phyloP scores from a whole-genome alignment of 163 green algal genomes.

The Chloromonas sp. region DNA sequence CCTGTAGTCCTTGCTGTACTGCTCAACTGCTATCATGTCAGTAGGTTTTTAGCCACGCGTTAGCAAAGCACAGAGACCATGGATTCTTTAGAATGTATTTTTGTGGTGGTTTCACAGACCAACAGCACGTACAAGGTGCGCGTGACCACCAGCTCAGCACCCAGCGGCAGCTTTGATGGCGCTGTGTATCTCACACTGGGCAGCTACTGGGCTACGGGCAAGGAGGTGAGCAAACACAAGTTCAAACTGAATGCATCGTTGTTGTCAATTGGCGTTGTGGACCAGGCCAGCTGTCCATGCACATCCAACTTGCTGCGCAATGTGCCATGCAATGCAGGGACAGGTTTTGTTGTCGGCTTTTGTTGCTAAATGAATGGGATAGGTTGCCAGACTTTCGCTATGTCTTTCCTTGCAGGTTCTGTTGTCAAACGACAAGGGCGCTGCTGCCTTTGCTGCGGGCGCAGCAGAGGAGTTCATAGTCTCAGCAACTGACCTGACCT shows the following conservation, averaged over 20 bases:
- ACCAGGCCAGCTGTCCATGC: too few species aligned
- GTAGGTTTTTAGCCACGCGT: too few species aligned
- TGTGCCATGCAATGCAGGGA: too few species aligned
- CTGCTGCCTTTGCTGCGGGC: constrained; percentile 1
- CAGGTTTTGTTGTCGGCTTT: too few species aligned
- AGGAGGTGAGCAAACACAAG: constrained; percentile 3
- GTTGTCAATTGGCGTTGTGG: too few species aligned
- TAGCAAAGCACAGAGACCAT: too few species aligned
- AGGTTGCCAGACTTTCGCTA: too few species aligned
- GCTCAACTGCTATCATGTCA: too few species aligned
- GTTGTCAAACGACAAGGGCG: constrained; percentile 3
- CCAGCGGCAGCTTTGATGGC: constrained; percentile 14
- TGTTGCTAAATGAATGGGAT: too few species aligned
- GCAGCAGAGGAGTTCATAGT: background rate
- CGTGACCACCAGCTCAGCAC: background rate
- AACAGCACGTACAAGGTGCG: constrained; percentile 5
- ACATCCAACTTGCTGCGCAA: too few species aligned
- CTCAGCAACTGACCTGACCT: background rate
- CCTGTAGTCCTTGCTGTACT: too few species aligned
- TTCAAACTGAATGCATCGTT: background rate
- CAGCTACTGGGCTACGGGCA: background rate
- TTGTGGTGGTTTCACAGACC: background rate
- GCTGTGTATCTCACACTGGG: constrained; percentile 13
- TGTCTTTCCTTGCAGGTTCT: background rate
- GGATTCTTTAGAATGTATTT: too few species aligned